Evolutionary conservation across 2,329 filamentous ascomycete genomes (phyloP), one percentile per base, ranked within the genome.

Genomic region (Byssothecium circinans): DNA sequence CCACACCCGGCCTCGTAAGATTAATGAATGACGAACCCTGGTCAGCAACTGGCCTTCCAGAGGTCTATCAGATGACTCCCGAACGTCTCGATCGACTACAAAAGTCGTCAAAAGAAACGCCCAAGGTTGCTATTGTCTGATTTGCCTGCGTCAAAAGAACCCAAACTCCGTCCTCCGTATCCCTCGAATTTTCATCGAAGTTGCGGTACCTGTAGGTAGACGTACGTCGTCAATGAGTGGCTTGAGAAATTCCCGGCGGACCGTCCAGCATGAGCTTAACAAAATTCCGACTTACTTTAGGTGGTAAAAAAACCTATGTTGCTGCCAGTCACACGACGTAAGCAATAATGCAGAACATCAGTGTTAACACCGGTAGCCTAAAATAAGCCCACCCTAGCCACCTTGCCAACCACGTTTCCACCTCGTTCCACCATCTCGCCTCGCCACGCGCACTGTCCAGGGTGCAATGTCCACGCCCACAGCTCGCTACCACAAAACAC

Each of bases 321-420:
- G 58, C 57, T 6, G 65, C 73, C 4, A 66, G 68, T n/a, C 74
- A 77, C 51, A 65, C n/a, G n/a, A n/a, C n/a, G n/a, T n/a, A n/a
- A n/a, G n/a, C n/a, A n/a, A n/a, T n/a, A n/a, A n/a, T n/a, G n/a
- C n/a, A n/a, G n/a, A n/a, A n/a, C n/a, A n/a, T n/a, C n/a, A n/a
- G n/a, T n/a, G n/a, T 25, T 10, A 40, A 14, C 20, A 40, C 3
- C 3, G 8, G 14, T 11, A 23, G 14, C 22, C 19, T 40, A 25
- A 3, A 14, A 12, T 12, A 18, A 15, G 5, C 34, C 19, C 19
- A 40, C 4, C 4, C 19, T 10, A 23, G 41, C 20, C 35, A 33
- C 34, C 17, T 19, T 34, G 6, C 35, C 17, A 29, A 37, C 15
- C 41, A 27, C 14, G 15, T 35, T 20, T 12, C 44, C 37, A 41